phyloP scores from a whole-genome alignment of 352 stramenopile species.

The Phytophthora hybrid region DNA sequence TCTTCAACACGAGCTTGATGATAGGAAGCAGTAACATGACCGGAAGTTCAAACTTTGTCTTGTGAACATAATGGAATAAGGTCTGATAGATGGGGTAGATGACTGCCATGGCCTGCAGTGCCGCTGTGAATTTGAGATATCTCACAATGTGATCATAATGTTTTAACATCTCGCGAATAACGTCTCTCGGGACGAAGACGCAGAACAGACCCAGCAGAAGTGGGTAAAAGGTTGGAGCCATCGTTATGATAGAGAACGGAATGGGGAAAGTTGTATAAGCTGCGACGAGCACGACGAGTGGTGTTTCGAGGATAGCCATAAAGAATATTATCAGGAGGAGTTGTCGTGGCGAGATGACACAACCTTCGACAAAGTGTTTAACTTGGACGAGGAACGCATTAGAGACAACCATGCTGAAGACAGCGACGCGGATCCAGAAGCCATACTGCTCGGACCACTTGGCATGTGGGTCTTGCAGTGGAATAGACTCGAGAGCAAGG shows the following conservation, averaged over 20 bases:
- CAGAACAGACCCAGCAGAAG: background rate
- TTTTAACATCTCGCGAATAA: slow-evolving; percentile 11
- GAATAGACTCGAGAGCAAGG: slow-evolving; percentile 27
- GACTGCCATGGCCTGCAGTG: slow-evolving; percentile 2
- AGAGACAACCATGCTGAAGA: slow-evolving; percentile 8
- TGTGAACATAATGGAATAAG: background rate
- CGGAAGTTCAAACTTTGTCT: slow-evolving; percentile 8
- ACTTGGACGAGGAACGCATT: slow-evolving; percentile 2
- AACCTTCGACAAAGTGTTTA: slow-evolving; percentile 10
- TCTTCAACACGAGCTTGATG: slow-evolving; percentile 27
- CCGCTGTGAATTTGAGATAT: slow-evolving; percentile 4
- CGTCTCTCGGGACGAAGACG: background rate
- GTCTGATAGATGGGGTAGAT: slow-evolving; percentile 12
- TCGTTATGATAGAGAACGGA: slow-evolving; percentile 20
- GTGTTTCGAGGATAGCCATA: background rate
- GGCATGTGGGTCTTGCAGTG: slow-evolving; percentile 20
- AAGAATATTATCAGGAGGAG: background rate
- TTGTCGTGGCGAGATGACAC: slow-evolving; percentile 5
- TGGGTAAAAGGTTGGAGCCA: slow-evolving; percentile 3
- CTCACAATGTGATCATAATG: slow-evolving; percentile 1
- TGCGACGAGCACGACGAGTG: slow-evolving; percentile 1
- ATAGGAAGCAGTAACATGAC: slow-evolving; percentile 16
- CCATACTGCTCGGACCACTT: slow-evolving; percentile 18
- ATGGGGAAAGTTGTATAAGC: slow-evolving; percentile 18
- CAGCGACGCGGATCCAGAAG: slow-evolving; percentile 26